Base-by-base conservation (phyloP, 2,329 filamentous ascomycete species). In the Stemphylium vesicarium region DNA sequence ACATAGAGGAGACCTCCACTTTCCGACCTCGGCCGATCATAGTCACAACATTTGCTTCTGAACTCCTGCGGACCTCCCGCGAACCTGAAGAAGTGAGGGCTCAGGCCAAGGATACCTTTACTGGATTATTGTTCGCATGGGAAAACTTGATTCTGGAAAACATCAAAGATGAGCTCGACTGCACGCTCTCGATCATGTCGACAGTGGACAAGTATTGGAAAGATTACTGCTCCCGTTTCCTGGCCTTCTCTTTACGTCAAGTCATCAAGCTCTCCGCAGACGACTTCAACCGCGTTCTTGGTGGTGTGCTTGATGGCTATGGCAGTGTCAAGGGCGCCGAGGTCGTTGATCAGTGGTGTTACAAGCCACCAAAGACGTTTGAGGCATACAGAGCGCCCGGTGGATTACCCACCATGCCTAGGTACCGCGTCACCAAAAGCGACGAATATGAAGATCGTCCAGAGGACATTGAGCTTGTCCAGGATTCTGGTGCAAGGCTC, bases 271-370 rank as follows among this genome's bases (percentile, higher is more conserved):
- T 75, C 11, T 64, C 66, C 13, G 63, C 76, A 0, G 65, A 69
- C 3, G 70, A 80, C 5, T 85, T 86, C 75, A 81, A 85, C 56
- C 63, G 67, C 15, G 57, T 86, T 6, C 80, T 89, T 6, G 75
- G 79, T 38, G 83, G 81, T n/a, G 75, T 86, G 8, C 79, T 84
- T 2, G 77, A 81, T 24, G 74, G 75, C 0, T 78, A 80, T 41
- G 82, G 81, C 49, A 81, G 78, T 52, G 50, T 59, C 9, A 75
- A 75, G 31, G 86, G 82, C 53, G 79, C 75, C 52, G 71, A 64
- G 4, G 60, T 86, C 31, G 81, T 83, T 51, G 68, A 80, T 9
- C 71, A 69, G 32, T 86, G 83, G 78, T 75, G 73, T 59, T 65
- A 73, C 44, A 54, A 46, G 10, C 45, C 62, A 2, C 59, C 64